A percentile compares a stretch with the other conserved stretches of the same genome.
phyloP scores from a whole-genome alignment of 352 stramenopile genomes.

The Phytophthora rubi region DNA sequence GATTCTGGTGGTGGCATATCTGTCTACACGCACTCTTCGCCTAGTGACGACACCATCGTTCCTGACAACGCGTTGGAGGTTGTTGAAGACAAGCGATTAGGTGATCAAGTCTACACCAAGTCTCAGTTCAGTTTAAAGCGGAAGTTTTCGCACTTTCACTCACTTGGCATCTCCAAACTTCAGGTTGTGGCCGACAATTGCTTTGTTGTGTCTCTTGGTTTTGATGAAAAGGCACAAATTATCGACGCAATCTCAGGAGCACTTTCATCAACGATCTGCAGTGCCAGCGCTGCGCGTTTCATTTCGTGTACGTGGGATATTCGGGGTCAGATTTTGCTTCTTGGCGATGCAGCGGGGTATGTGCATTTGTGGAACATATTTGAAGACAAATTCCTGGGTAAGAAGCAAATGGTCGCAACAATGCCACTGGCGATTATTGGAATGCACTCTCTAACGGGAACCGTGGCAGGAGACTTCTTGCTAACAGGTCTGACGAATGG shows the following conservation, averaged over 20 bases:
- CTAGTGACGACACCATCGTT: neutral
- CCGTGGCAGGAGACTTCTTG: constrained; percentile 43
- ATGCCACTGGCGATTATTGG: constrained; percentile 24
- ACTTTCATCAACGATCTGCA: constrained; percentile 63
- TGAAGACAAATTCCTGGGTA: constrained; percentile 64
- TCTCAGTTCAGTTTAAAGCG: constrained; percentile 68
- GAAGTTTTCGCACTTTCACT: constrained; percentile 68
- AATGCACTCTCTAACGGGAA: constrained; percentile 16
- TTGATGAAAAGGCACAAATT: constrained; percentile 76
- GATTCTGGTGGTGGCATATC: constrained; percentile 69
- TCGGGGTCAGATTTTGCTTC: constrained; percentile 51
- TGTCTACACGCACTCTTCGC: constrained; percentile 48
- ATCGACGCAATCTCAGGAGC: constrained; percentile 69
- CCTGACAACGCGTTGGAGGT: constrained; percentile 12
- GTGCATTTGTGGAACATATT: constrained; percentile 76
- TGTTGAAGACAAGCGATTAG: constrained; percentile 21
- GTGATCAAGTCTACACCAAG: constrained; percentile 24
- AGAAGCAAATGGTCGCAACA: constrained; percentile 35
- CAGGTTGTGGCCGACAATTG: constrained; percentile 69
- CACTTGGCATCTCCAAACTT: constrained; percentile 61
- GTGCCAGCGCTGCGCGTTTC: constrained; percentile 54
- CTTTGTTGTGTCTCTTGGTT: constrained; percentile 77
- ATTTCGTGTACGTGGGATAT: constrained; percentile 70
- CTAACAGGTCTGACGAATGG: constrained; percentile 47
- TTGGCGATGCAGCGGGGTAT: constrained; percentile 56